Evolutionary conservation across 1,139 yeast species (phyloP), one percentile per base, ranked within the genome.

Genomic region (Debaryomycetaceae sp.): DNA sequence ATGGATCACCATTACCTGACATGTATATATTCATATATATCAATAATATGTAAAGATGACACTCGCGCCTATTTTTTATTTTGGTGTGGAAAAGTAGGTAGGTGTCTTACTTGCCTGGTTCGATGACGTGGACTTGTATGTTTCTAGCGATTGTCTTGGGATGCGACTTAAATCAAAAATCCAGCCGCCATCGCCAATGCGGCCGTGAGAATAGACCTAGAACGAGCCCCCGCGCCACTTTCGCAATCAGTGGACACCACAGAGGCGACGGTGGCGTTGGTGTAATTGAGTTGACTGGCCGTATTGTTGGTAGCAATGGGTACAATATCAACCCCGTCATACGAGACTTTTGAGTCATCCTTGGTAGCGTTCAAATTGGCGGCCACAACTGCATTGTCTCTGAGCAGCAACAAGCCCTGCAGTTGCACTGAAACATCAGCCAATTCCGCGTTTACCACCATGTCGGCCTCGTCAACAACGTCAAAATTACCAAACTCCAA

Each of bases 151-250:
- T 19, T 19, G 21, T 10, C n/a, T 19, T 19, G n/a, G 10, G 21
- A 19, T n/a, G n/a, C n/a, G n/a, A 12, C 20, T 35, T 43, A 55
- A 29, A 55, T 28, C 16, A 56, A 39, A 25, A 54, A 35, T 4
- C 58, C 54, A 23, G 44, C 37, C 25, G 48, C 17, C 3, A 45
- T 40, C 14, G 55, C 60, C 12, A 53, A 29, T 7, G 37, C 44
- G 10, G 46, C 48, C 19, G 51, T 40, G 4, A 49, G 28, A 9
- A 32, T n/a, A 10, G 35, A 24, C 21, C 16, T 6, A 14, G 10
- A 21, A 19, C 8, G 10, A 27, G 29, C 11, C 8, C 21, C 10
- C 8, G 17, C 23, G 13, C 14, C 27, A 29, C 41, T 47, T 36
- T 48, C 51, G 38, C 44, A 40, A 25, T 44, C 51, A 11, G 35